A percentile compares a stretch with the other conserved stretches of the same genome.
phyloP scores from a whole-genome alignment of 306 rosid species.

The Prunus salicina region DNA sequence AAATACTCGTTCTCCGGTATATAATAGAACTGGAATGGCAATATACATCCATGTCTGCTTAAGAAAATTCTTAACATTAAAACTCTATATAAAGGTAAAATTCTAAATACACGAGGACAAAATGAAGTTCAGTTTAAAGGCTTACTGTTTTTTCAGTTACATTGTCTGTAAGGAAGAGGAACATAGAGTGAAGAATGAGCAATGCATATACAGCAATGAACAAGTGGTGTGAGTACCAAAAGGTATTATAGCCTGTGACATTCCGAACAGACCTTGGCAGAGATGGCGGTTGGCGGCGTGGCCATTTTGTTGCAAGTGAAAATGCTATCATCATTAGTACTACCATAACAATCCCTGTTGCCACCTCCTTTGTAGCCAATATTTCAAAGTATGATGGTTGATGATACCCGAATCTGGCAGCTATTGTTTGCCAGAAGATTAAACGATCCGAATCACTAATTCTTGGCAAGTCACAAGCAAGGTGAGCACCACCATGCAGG shows the following conservation, averaged over 20 bases:
- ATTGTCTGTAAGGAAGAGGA: conserved; percentile 73
- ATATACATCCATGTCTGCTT: conserved; percentile 89
- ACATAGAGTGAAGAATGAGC: conserved; percentile 80
- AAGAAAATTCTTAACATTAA: neutral
- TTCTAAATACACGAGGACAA: neutral
- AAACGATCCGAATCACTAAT: conserved; percentile 51
- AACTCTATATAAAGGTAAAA: neutral
- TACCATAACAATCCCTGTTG: conserved; percentile 68
- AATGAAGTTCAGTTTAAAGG: neutral
- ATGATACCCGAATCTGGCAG: conserved; percentile 52
- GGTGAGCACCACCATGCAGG: conserved; percentile 81
- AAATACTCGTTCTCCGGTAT: conserved; percentile 67
- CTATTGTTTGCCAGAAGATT: conserved; percentile 62
- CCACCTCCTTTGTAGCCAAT: conserved; percentile 62
- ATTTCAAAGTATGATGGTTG: conserved; percentile 71
- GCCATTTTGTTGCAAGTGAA: conserved; percentile 79
- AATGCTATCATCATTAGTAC: conserved; percentile 72
- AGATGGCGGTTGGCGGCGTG: conserved; percentile 55
- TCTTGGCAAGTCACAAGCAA: conserved; percentile 92
- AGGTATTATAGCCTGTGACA: conserved; percentile 79
- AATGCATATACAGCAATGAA: conserved; percentile 75
- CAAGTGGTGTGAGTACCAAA: conserved; percentile 94
- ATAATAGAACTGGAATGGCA: conserved; percentile 66
- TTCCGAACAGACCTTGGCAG: conserved; percentile 56
- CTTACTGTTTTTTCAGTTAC: conserved; percentile 69